A percentile compares a stretch with the other conserved stretches of the same genome.
Evolutionary conservation across 169 alveolate genomes (phyloP).

Genomic region (Plasmodium gonderi): DNA sequence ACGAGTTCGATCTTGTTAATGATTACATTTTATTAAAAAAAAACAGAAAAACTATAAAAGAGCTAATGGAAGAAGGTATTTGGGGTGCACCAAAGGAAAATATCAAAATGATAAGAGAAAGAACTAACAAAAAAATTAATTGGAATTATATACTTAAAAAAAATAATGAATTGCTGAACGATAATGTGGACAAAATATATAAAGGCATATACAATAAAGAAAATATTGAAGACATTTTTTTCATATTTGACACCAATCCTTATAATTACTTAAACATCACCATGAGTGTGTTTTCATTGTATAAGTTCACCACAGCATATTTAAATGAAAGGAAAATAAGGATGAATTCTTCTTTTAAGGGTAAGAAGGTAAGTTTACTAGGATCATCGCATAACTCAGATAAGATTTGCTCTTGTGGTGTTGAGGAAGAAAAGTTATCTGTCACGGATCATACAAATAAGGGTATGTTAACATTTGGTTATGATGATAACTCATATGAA

Average conservation of each 20-base stretch:
- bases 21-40: conserved; percentile 25
- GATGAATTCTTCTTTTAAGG: neutral
- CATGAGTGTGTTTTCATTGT: conserved; percentile 65
- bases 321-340: conserved; percentile 36
- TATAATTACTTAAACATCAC: conserved; percentile 63
- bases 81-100: conserved; percentile 65
- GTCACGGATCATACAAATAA: neutral
- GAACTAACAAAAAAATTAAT: conserved; percentile 39
- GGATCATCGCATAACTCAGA: neutral
- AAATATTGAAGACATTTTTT: conserved; percentile 46
- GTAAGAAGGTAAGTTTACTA: neutral
- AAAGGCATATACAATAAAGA: conserved; percentile 32
- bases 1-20: conserved; percentile 33
- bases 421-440: neutral
- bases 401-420: too few species aligned
- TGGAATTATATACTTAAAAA: conserved; percentile 67
- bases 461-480: neutral
- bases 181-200: conserved; percentile 52
- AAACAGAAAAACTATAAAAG: conserved; percentile 37
- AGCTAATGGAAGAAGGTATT: conserved; percentile 31
- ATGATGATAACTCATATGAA: neutral
- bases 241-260: conserved; percentile 61
- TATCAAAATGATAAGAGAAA: conserved; percentile 55
- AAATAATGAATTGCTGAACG: conserved; percentile 29
- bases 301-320: conserved; percentile 34